These are phyloP conservation scores for Solanum microdontum DNA, from an alignment of 257 asterid genomes.

Conservation along the genomic window DNA sequence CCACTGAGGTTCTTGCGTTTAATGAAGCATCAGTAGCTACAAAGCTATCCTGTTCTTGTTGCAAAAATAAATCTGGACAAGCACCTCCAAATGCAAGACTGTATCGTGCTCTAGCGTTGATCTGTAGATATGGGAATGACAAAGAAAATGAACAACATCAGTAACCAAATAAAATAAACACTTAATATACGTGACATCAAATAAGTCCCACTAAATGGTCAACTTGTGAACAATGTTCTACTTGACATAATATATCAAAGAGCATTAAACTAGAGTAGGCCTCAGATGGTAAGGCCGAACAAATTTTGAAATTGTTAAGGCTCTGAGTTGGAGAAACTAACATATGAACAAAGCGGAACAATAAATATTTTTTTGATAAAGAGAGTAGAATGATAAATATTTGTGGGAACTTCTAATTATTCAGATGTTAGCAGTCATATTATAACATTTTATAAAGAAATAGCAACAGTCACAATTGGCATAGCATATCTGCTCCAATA, in stretches of 20 bases:
- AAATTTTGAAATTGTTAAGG: neutral
- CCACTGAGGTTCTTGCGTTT: constrained; percentile 20
- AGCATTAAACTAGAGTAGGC: neutral
- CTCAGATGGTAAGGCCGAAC: neutral
- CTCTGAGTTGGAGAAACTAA: neutral
- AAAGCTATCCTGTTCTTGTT: constrained; percentile 31
- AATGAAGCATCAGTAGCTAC: constrained; percentile 19
- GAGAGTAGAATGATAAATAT: neutral
- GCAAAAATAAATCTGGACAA: constrained; percentile 67
- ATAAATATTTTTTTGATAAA: neutral
- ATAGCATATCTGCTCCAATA: neutral
- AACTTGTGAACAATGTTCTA: neutral
- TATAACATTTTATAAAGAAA: neutral
- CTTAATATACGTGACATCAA: neutral
- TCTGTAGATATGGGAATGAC: constrained; percentile 25
- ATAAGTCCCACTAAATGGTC: neutral
- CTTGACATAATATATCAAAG: neutral
- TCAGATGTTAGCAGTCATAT: neutral
- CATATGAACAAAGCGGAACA: neutral
- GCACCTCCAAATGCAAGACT: constrained; percentile 81
- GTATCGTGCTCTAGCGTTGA: constrained; percentile 86
- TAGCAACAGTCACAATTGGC: neutral
- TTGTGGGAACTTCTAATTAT: neutral
- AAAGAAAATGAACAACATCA: neutral
- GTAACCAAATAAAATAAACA: neutral